Evolutionary conservation across 805 yeast genomes (phyloP), one percentile per base, ranked within the genome.

Genomic region (Candida dajiaensis): DNA sequence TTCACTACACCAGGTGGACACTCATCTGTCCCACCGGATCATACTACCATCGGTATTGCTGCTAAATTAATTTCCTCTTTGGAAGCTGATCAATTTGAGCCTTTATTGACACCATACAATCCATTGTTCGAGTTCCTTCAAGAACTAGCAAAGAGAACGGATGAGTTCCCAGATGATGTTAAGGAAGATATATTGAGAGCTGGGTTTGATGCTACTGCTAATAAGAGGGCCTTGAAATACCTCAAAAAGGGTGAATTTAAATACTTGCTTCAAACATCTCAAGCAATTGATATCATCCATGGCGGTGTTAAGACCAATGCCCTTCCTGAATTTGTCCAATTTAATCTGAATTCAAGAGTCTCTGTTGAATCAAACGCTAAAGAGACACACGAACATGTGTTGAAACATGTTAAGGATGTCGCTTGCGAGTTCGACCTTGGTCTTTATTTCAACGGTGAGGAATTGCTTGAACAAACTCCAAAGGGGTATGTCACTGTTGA

Each of bases 241-340:
- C 54, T 50, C 35, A 49, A 20, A 6, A 22, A 31, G 9, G 45
- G 46, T 25, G 16, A 16, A 9, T n/a, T 38, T 9, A 33, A 36
- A 18, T 47, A 52, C 46, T 50, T 54, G 20, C 35, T 46, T 25
- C 42, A 42, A 38, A 55, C 57, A 11, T 43, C 57, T 1, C 59
- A 55, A 62, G 85, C 89, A 0, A 68, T 74, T 31, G 86, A 82
- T 57, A 70, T 81, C 10, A 67, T 83, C 45, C 52, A 61, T 9
- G 88, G 88, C 20, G 89, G 89, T n/a, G 71, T 76, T 49, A 83
- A 83, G 63, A 69, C 77, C 36, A 83, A 83, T 54, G 85, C 88
- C 0, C 65, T 83, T 37, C 89, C 90, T 3, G 87, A 83, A 53
- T 64, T 68, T 22, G 80, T 73, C 8, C 61, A 65, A 22, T 61